Base-by-base conservation (phyloP, 2,329 filamentous ascomycete species). In the Xylariaceae sp. region DNA sequence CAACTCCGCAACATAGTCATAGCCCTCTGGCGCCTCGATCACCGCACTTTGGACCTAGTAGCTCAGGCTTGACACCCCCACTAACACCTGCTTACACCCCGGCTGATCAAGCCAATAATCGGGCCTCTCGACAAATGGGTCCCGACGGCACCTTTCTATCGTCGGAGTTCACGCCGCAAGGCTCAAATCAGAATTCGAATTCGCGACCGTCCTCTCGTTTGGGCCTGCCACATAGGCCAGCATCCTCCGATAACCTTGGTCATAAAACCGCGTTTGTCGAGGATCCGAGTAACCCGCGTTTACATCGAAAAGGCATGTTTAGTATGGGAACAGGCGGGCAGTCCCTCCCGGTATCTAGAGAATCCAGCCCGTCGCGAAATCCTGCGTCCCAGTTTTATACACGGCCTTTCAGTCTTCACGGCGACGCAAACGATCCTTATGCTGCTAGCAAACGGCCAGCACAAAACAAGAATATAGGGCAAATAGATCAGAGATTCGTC, bases 381-480 rank as follows among this genome's bases (percentile, higher is more conserved):
- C 67, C 83, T 17, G 84, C 87, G 5, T 82, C 84, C 39, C 78
- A 84, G 62, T 83, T 79, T 65, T 90, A 88, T 66, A 86, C 87
- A 30, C 85, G 89, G 61, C 88, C 90, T 0, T 88, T 90, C 64
- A 92, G 90, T 1, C 91, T 91, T 3, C 82, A 85, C 15, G 90
- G 89, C 30, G 91, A 95, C 60, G 80, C 79, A 54, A 89, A 96
- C 70, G 91, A 96, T 67, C 91, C 92, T 0, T 96, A 96, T 69
- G 87, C 90, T n/a, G 89, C 90, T 62, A 87, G 84, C 66, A 92
- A 88, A 67, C 86, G 92, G 55, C 84, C 86, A 2, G 86, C 88
- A 1, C 90, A 88, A 65, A 78, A 81, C 30, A 84, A 82, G 64
- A 85, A 87, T 64, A 76, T 86, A 3, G 82, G 78, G 30, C 76